A percentile compares a stretch with the other conserved stretches of the same genome.
These are phyloP conservation scores for Intubia oerlemansii DNA, from an alignment of 2,329 filamentous ascomycete species.

Conservation along the genomic window DNA sequence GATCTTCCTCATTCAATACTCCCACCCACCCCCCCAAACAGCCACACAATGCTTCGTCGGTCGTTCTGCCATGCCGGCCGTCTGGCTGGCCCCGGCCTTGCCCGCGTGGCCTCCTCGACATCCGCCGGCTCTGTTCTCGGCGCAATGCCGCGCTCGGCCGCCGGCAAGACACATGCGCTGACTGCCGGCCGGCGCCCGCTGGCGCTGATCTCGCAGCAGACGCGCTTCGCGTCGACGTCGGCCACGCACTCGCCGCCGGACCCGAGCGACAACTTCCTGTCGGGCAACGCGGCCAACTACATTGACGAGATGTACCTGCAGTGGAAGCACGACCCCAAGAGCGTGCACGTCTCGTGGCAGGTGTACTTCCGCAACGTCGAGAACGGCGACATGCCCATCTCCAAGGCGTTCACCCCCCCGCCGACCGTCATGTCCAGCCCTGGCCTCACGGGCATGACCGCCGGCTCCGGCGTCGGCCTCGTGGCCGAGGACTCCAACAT, in stretches of 20 bases:
- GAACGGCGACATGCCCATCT: conserved; percentile 90
- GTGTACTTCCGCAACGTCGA: conserved; percentile 99
- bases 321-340: conserved; percentile 85
- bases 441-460: conserved; percentile 48
- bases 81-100: conserved; percentile 2
- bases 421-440: conserved; percentile 71
- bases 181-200: conserved; percentile 26
- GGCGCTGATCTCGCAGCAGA: conserved; percentile 21
- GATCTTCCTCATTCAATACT: no score
- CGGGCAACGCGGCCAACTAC: conserved; percentile 94
- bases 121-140: conserved; percentile 3
- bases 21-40: no score
- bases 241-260: conserved; percentile 39
- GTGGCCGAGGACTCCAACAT: conserved; percentile 62
- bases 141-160: conserved; percentile 2
- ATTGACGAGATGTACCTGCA: conserved; percentile 99
- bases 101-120: conserved; percentile 4
- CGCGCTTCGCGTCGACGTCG: conserved; percentile 32
- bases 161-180: conserved; percentile 10
- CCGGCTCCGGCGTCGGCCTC: conserved; percentile 39
- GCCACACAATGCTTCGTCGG: conserved; percentile 7
- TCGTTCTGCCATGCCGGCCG: conserved; percentile 7
- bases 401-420: conserved; percentile 88
- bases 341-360: conserved; percentile 96
- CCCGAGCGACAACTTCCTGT: conserved; percentile 87